A percentile compares a stretch with the other conserved stretches of the same genome.
phyloP scores from a whole-genome alignment of 768 basidiomycete species.

The Lactarius sanguifluus region DNA sequence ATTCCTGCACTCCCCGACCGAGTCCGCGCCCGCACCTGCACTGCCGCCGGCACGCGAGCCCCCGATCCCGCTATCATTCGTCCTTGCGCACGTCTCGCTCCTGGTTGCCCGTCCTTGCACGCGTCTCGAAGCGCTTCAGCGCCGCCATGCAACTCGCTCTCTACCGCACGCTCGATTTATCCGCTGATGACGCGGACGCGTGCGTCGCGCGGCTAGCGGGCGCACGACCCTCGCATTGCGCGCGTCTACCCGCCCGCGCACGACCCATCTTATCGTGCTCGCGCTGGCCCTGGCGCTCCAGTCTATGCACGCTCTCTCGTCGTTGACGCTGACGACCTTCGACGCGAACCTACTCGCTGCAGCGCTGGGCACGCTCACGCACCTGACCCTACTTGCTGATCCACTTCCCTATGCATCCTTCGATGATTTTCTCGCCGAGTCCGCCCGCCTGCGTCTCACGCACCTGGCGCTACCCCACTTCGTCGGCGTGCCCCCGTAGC shows the following conservation, averaged over 20 bases:
- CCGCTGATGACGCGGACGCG: slow-evolving; percentile 17
- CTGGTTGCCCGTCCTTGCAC: slow-evolving; percentile 31
- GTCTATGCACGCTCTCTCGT: slow-evolving; percentile 35
- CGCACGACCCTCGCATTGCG: background rate
- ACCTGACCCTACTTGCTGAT: slow-evolving; percentile 33
- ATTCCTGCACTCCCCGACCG: slow-evolving; percentile 1
- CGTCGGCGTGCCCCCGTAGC: slow-evolving; percentile 12
- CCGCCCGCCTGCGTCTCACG: slow-evolving; percentile 28
- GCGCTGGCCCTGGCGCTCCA: slow-evolving; percentile 36
- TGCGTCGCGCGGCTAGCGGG: slow-evolving; percentile 35
- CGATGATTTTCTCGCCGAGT: slow-evolving; percentile 33
- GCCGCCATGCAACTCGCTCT: slow-evolving; percentile 30
- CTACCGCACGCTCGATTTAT: slow-evolving; percentile 33
- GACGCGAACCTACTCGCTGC: slow-evolving; percentile 32
- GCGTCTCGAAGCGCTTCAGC: slow-evolving; percentile 33
- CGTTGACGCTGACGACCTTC: slow-evolving; percentile 34
- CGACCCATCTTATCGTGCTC: slow-evolving; percentile 25
- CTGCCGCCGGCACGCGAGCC: slow-evolving; percentile 8
- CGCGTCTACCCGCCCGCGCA: slow-evolving; percentile 23
- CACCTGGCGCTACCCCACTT: slow-evolving; percentile 21
- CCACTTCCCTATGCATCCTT: slow-evolving; percentile 30
- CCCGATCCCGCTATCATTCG: slow-evolving; percentile 21
- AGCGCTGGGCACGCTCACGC: slow-evolving; percentile 30
- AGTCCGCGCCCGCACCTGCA: background rate
- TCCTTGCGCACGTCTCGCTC: slow-evolving; percentile 30